Evolutionary conservation across 805 yeast species (phyloP), one percentile per base, ranked within the genome.

Genomic region (Kuraishia molischiana): DNA sequence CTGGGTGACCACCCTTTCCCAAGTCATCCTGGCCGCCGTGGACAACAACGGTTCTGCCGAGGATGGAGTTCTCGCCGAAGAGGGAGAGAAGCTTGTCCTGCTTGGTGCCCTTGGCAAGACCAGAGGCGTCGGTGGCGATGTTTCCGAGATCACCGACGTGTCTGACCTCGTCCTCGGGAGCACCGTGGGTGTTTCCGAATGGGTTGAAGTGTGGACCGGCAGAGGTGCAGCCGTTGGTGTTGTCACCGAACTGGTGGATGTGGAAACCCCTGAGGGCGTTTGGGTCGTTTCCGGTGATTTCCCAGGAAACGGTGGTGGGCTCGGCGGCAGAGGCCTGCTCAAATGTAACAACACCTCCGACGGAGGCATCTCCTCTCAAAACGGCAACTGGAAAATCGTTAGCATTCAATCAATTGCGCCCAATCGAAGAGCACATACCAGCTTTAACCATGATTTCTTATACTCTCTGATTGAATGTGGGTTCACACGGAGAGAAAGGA

Each of bases 201-300:
- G 96, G 96, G 75, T 89, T 81, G 77, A 86, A 87, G 69, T 89
- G 97, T 42, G 96, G 95, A 58, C 97, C 97, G 39, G 97, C 96
- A 49, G 95, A 85, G 43, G 95, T 90, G 71, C 98, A 92, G 49
- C 98, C 98, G 63, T 92, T 92, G 67, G 98, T 86, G 79, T 85
- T 86, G 72, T 92, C 98, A 69, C 98, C 98, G 56, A 92, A 92
- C 59, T 85, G 82, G 67, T 92, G 98, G 59, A 92, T 69, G 74
- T 92, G 98, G 95, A 92, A 90, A 38, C 98, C 98, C 66, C 95
- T 80, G 59, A 73, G 67, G 37, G 95, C 90, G 55, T 85, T 81
- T 44, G 97, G 69, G 48, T 77, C 79, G 66, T 87, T 85, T 61
- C 98, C 98, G 41, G 76, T 55, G 58, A 92, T 84, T 54, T 90